Evolutionary conservation across 331 rosid genomes (phyloP).

Genomic region (Malus hybrid): DNA sequence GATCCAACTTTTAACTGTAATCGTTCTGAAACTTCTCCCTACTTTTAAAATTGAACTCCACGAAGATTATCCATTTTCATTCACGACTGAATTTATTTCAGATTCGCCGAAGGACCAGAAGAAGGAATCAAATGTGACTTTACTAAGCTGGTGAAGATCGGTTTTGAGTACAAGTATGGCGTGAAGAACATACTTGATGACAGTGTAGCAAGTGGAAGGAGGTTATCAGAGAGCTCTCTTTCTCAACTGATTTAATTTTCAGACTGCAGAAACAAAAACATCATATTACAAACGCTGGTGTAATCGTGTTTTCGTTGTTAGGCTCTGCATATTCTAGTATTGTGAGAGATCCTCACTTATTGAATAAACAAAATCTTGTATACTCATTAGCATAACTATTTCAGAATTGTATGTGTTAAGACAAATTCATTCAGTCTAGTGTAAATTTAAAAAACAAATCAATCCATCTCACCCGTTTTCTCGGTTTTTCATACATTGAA

Average conservation of each 20-base stretch:
- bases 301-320: no score
- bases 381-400: no score
- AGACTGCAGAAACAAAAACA: background rate
- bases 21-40: background rate
- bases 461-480: no score
- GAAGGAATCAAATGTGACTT: constrained; percentile 5
- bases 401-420: no score
- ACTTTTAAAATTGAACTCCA: background rate
- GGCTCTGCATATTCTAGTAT: no score
- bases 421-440: no score
- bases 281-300: no score
- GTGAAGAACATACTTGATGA: constrained; percentile 15
- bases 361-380: no score
- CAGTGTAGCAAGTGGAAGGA: background rate
- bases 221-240: background rate
- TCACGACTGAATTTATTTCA: background rate
- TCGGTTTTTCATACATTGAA: no score
- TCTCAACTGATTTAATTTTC: background rate
- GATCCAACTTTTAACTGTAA: background rate
- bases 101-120: constrained; percentile 8
- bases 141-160: constrained; percentile 15
- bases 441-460: no score
- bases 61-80: background rate
- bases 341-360: no score
- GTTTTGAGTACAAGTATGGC: constrained; percentile 4